Evolutionary conservation across 768 basidiomycete genomes (phyloP).

Genomic region (Mycena albidolilacea): DNA sequence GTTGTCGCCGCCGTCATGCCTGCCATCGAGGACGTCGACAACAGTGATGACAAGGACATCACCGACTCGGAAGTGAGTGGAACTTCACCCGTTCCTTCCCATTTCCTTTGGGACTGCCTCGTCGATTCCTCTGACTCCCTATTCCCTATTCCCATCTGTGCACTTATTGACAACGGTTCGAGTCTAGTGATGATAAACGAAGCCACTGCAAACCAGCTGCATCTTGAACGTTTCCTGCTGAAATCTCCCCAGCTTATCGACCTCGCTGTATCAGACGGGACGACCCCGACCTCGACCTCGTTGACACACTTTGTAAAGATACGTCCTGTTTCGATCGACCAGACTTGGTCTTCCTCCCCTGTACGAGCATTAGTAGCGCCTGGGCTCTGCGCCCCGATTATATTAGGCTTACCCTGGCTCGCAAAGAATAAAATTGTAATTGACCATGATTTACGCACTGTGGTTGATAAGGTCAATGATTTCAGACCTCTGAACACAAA

Average conservation of each 20-base stretch:
- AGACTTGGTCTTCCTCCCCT: background rate
- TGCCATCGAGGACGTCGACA: no score
- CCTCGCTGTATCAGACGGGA: background rate
- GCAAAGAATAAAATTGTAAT: background rate
- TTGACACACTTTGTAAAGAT: conserved; percentile 1
- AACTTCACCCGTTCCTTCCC: no score
- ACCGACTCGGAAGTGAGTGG: no score
- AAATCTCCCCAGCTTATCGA: background rate
- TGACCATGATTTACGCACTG: background rate
- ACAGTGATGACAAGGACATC: no score
- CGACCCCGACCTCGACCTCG: rapidly evolving
- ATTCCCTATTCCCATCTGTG: background rate
- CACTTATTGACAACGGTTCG: conserved; percentile 25
- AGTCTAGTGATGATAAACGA: conserved; percentile 17
- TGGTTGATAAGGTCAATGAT: background rate
- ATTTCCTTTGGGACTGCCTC: conserved; percentile 25
- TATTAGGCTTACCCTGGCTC: conserved; percentile 9
- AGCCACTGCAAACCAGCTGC: background rate
- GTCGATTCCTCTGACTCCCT: background rate
- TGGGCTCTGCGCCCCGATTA: background rate
- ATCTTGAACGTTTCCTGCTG: background rate
- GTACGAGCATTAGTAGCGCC: conserved; percentile 7
- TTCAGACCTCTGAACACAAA: no score
- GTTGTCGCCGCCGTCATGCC: no score
- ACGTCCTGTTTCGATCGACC: background rate